Conservation (phyloP, 495 filamentous ascomycete genomes). For the Pseudomonodictys pantanalensis region DNA sequence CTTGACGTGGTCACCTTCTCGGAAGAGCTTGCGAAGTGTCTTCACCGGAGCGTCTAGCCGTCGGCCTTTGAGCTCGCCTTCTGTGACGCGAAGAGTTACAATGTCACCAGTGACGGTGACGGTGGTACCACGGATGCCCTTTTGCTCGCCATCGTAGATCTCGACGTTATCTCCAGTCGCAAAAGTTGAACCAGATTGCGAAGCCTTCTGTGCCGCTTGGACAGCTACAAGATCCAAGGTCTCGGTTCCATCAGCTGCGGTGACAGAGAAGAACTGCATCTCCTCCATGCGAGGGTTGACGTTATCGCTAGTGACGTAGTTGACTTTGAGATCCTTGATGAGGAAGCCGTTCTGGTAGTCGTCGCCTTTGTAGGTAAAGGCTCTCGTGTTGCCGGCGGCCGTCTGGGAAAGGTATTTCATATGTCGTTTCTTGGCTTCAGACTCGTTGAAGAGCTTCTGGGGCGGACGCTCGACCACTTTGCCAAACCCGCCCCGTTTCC, state of each 20-base stretch:
- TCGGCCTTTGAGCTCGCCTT: constrained; percentile 78
- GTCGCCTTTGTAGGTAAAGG: constrained; percentile 81
- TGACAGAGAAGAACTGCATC: constrained; percentile 86
- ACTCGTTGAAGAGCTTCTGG: constrained; percentile 87
- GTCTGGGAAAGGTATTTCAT: constrained; percentile 57
- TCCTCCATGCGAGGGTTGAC: constrained; percentile 94
- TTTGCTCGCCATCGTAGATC: constrained; percentile 94
- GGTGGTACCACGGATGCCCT: constrained; percentile 80
- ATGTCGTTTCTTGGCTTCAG: constrained; percentile 86
- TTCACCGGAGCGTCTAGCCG: constrained; percentile 89
- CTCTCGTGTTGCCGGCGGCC: constrained; percentile 49
- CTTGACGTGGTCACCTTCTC: constrained; percentile 94
- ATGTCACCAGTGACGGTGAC: constrained; percentile 88
- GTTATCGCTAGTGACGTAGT: constrained; percentile 73
- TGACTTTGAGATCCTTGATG: constrained; percentile 89
- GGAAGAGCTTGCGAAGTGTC: constrained; percentile 89
- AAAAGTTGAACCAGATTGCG: constrained; percentile 72
- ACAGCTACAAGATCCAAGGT: constrained; percentile 89
- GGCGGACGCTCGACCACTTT: constrained; percentile 62
- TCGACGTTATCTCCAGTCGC: constrained; percentile 91
- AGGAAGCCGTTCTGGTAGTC: constrained; percentile 91
- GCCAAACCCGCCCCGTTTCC: constrained; percentile 43
- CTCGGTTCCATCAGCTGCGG: constrained; percentile 84
- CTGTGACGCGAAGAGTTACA: constrained; percentile 80
- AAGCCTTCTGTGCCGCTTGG: constrained; percentile 78